Evolutionary conservation across 805 yeast genomes (phyloP).

Genomic region (Sugiyamaella boreocaroliniensis): DNA sequence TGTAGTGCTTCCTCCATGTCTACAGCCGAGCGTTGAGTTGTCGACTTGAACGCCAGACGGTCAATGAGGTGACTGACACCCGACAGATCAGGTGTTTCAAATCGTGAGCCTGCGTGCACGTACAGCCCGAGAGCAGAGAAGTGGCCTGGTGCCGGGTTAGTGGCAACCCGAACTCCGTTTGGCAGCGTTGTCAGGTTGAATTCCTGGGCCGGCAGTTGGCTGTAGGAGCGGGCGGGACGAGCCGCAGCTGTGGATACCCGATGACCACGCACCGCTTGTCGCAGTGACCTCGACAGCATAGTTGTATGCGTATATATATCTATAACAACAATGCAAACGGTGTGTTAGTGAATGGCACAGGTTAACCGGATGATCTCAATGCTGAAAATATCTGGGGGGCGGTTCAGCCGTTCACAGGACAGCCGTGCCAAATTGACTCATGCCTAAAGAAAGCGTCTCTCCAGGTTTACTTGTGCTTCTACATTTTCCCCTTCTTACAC

Average conservation of each 20-base stretch:
- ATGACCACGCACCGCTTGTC: neutral
- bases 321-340: neutral
- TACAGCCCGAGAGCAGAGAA: slow-evolving; percentile 87
- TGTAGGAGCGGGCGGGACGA: neutral
- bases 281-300: neutral
- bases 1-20: slow-evolving; percentile 73
- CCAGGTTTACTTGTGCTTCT: neutral
- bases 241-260: neutral
- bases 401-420: no score
- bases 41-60: slow-evolving; percentile 60
- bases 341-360: neutral
- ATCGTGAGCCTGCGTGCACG: slow-evolving; percentile 85
- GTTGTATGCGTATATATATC: neutral
- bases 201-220: slow-evolving; percentile 1
- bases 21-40: slow-evolving; percentile 39
- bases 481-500: no score
- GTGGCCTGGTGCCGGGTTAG: slow-evolving; percentile 83
- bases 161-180: slow-evolving; percentile 78
- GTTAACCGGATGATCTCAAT: neutral
- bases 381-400: neutral
- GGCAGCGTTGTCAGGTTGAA: slow-evolving; percentile 39
- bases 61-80: slow-evolving; percentile 84
- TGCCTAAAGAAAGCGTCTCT: neutral
- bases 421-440: neutral
- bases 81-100: slow-evolving; percentile 50